Conservation (phyloP, 2,329 filamentous ascomycete genomes). For the Ophiostoma piceae region DNA sequence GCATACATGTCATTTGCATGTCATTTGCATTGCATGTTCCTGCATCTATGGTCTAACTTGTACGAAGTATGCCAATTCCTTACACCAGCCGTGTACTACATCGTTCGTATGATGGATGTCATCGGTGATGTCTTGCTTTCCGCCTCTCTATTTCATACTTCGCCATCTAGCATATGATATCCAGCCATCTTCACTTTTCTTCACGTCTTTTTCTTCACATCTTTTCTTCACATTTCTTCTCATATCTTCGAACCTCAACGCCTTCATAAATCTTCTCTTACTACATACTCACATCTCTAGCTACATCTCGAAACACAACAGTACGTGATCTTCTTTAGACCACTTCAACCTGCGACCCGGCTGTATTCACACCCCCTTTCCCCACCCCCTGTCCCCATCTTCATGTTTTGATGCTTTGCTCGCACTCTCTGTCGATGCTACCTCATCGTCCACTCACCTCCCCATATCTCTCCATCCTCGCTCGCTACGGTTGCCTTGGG, state of each 20-base stretch:
- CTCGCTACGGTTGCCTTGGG: neutral
- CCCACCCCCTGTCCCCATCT: conserved; percentile 28
- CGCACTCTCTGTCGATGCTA: conserved; percentile 14
- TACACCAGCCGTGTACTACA: neutral
- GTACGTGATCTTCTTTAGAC: conserved; percentile 39
- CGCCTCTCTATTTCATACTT: neutral
- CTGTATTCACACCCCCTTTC: conserved; percentile 33
- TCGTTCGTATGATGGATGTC: neutral
- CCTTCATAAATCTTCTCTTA: too few relatives aligned
- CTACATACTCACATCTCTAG: neutral
- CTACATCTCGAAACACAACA: conserved; percentile 39
- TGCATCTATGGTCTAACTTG: neutral
- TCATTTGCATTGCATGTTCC: conserved; percentile 13
- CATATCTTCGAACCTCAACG: too few relatives aligned
- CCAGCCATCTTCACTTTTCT: too few relatives aligned
- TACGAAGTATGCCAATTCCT: conserved; percentile 25
- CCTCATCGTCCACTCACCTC: conserved; percentile 20
- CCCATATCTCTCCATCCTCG: neutral
- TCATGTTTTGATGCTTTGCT: conserved; percentile 10
- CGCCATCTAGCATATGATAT: conserved; percentile 11
- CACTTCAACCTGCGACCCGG: conserved; percentile 34
- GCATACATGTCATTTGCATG: neutral
- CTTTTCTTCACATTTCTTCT: too few relatives aligned
- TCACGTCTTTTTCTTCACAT: too few relatives aligned
- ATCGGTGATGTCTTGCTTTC: neutral